A percentile compares a stretch with the other conserved stretches of the same genome.
phyloP scores from a whole-genome alignment of 164 flowering plant species.

The Vitis rupestris region DNA sequence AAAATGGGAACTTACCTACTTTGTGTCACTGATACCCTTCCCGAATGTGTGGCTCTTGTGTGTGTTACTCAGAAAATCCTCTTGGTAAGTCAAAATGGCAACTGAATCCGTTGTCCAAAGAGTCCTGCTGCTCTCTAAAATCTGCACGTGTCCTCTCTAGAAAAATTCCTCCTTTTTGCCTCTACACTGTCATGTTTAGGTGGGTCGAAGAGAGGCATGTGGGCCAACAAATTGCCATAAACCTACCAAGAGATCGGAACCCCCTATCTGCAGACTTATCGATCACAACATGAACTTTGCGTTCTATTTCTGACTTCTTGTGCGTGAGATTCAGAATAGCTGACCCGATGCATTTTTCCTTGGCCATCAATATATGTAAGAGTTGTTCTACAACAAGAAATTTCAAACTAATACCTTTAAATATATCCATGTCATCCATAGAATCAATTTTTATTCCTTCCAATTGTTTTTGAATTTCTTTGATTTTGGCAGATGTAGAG shows the following conservation, averaged over 20 bases:
- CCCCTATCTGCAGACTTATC: constrained; percentile 91
- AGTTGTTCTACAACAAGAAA: constrained; percentile 69
- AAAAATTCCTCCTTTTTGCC: constrained; percentile 36
- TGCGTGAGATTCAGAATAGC: constrained; percentile 78
- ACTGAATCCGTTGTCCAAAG: no score
- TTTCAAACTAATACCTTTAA: constrained; percentile 75
- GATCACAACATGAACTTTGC: constrained; percentile 74
- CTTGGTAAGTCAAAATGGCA: no score
- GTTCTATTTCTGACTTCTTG: constrained; percentile 76
- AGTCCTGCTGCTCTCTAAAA: no score
- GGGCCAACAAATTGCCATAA: constrained; percentile 65
- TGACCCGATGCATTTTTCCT: constrained; percentile 66
- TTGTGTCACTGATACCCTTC: no score
- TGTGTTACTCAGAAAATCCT: no score
- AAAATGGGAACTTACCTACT: no score
- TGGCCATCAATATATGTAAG: constrained; percentile 49
- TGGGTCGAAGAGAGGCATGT: constrained; percentile 68
- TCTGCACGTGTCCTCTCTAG: no score
- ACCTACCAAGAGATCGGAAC: constrained; percentile 72
- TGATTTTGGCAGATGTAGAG: constrained; percentile 42
- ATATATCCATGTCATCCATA: constrained; percentile 87
- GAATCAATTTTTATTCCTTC: constrained; percentile 53
- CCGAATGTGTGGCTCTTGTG: no score
- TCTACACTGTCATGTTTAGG: constrained; percentile 75
- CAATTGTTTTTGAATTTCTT: constrained; percentile 51